phyloP scores from a whole-genome alignment of 768 basidiomycete species.

The Lentinus brumalis region DNA sequence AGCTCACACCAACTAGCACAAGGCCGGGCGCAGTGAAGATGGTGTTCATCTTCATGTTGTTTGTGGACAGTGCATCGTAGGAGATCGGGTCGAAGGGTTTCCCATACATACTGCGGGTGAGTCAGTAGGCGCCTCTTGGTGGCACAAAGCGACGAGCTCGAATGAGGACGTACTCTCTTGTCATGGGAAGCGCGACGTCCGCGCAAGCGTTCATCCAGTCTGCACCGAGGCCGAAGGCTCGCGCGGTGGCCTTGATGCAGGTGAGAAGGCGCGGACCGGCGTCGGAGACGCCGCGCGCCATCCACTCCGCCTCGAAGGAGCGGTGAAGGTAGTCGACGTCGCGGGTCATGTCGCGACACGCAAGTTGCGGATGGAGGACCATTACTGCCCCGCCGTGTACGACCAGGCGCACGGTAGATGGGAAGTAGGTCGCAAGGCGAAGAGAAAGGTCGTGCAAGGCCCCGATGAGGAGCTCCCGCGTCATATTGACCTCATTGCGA shows the following conservation, averaged over 20 bases:
- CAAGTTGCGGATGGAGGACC: conserved; percentile 57
- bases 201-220: conserved; percentile 84
- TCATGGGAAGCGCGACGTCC: conserved; percentile 70
- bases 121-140: background rate
- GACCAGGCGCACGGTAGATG: conserved; percentile 57
- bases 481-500: conserved; percentile 41
- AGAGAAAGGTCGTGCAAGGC: conserved; percentile 57
- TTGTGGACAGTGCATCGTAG: conserved; percentile 48
- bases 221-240: conserved; percentile 48
- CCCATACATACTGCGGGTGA: conserved; percentile 21
- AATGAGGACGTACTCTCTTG: conserved; percentile 51
- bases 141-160: background rate
- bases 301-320: conserved; percentile 59
- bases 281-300: conserved; percentile 47
- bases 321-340: conserved; percentile 72
- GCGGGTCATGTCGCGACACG: conserved; percentile 51
- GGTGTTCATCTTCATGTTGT: conserved; percentile 56
- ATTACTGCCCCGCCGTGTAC: conserved; percentile 76
- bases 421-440: conserved; percentile 48
- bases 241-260: conserved; percentile 61
- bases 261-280: conserved; percentile 55
- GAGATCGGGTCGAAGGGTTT: conserved; percentile 61
- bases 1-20: conserved; percentile 62
- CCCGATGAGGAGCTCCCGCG: conserved; percentile 36
- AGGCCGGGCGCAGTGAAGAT: conserved; percentile 57